Evolutionary conservation across 2,329 filamentous ascomycete genomes (phyloP), one percentile per base, ranked within the genome.

Genomic region (Ilyonectria mors-panacis): DNA sequence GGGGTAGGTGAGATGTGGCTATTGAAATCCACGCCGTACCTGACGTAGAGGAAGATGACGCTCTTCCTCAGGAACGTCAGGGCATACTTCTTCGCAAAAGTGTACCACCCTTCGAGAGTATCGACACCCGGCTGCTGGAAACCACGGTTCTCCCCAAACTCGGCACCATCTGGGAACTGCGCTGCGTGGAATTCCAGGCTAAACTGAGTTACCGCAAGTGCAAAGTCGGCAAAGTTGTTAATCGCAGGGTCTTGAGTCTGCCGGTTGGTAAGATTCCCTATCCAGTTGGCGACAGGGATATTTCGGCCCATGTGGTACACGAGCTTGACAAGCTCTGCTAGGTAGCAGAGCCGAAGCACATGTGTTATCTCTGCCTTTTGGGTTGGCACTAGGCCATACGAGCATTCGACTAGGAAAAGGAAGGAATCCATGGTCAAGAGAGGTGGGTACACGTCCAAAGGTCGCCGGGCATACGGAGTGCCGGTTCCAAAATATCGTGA

Each of bases 51-150:
- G 42, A 98, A 88, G 54, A 99, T 88, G 50, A 91, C 87, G 8
- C 88, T 87, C 82, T 99, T 99, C 66, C 96, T 92, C 44, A 99
- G 85, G 83, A 98, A 99, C 0, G 90, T 87, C n/a, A 98, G 85
- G 4, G 94, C 94, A 76, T 98, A 99, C 75, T 92, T 94, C 69
- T 91, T 89, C 26, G 94, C 87, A 72, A 92, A 89, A 9, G 81
- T 80, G 73, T 90, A 88, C 79, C 88, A 88, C 35, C 84, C 85
- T 59, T 85, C 83, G 37, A 90, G 76, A 57, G 82, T 85, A 63
- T 88, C 81, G 53, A 91, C 81, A 12, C 84, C 85, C 8, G 85
- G 83, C 73, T 91, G 88, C 59, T 86, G 82, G 74, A 90, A 89
- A 2, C 84, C 88, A 23, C 76, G 75, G 73, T 87, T 85, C 57